phyloP scores from a whole-genome alignment of 73 alveolate genomes.

The Tetrahymena thermophila region DNA sequence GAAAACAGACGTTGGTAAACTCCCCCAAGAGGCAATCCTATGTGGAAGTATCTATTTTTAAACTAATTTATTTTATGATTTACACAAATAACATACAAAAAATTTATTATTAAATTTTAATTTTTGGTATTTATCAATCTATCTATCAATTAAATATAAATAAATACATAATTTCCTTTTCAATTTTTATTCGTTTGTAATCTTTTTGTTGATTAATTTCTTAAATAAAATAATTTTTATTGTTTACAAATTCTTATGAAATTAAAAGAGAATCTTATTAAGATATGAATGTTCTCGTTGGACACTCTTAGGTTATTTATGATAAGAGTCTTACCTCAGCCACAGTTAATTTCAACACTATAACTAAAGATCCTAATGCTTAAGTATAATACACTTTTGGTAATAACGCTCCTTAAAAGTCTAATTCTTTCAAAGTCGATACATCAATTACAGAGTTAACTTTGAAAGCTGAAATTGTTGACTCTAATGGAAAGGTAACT shows the following conservation, averaged over 20 bases:
- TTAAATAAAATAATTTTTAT: background rate
- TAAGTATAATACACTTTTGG: constrained; percentile 45
- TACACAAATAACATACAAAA: background rate
- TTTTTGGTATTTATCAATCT: too few relatives aligned
- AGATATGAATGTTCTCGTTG: constrained; percentile 73
- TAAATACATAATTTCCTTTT: too few relatives aligned
- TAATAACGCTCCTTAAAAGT: constrained; percentile 28
- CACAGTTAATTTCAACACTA: constrained; percentile 66
- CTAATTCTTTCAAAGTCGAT: constrained; percentile 35
- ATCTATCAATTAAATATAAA: too few relatives aligned
- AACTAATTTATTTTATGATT: background rate
- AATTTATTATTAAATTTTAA: too few relatives aligned
- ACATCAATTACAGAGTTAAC: constrained; percentile 38
- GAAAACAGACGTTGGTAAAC: constrained; percentile 80
- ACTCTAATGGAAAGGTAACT: constrained; percentile 40
- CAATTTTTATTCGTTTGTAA: too few relatives aligned
- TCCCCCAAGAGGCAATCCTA: constrained; percentile 74
- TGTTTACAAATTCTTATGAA: background rate
- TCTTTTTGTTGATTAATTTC: background rate
- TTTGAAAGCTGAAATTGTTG: constrained; percentile 42
- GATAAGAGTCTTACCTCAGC: constrained; percentile 57
- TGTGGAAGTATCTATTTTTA: constrained; percentile 34
- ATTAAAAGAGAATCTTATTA: constrained; percentile 54
- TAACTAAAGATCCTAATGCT: constrained; percentile 58
- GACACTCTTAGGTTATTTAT: constrained; percentile 71